These are phyloP conservation scores for Meripilus lineatus DNA, from an alignment of 1,284 basidiomycete species.

Conservation along the genomic window DNA sequence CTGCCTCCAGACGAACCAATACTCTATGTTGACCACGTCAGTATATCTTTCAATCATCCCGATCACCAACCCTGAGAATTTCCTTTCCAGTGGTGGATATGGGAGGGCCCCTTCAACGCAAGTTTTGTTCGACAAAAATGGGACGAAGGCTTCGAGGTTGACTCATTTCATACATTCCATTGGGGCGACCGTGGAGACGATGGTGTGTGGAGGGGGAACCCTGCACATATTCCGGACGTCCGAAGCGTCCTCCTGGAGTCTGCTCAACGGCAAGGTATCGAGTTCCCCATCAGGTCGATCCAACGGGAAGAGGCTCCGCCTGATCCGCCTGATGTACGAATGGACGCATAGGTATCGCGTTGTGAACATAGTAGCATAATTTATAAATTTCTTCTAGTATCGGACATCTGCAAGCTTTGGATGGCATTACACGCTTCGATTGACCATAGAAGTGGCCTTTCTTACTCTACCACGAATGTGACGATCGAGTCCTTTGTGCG, in stretches of 20 bases:
- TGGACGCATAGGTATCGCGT: no score
- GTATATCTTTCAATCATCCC: constrained; percentile 12
- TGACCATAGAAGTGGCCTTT: no score
- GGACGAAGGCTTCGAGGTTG: constrained; percentile 40
- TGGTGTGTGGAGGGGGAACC: constrained; percentile 33
- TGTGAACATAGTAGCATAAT: no score
- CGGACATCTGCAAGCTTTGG: no score
- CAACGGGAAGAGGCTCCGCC: no score
- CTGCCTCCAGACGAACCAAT: constrained; percentile 35
- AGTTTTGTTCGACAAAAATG: constrained; percentile 42
- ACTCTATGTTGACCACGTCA: constrained; percentile 43
- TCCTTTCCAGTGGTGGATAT: constrained; percentile 41
- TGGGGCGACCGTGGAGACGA: constrained; percentile 36
- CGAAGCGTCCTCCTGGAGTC: constrained; percentile 33
- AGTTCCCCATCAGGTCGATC: no score
- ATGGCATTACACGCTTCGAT: no score
- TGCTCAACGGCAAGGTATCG: constrained; percentile 28
- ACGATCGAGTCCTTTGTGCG: no score
- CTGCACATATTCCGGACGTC: constrained; percentile 33
- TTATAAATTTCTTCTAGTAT: no score
- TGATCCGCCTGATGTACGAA: no score
- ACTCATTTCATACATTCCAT: constrained; percentile 47
- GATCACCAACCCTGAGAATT: constrained; percentile 1
- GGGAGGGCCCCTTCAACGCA: constrained; percentile 40
- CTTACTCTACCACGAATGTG: no score